Evolutionary conservation across 352 stramenopile genomes (phyloP), one percentile per base, ranked within the genome.

Genomic region (Globisporangium mamillatum): DNA sequence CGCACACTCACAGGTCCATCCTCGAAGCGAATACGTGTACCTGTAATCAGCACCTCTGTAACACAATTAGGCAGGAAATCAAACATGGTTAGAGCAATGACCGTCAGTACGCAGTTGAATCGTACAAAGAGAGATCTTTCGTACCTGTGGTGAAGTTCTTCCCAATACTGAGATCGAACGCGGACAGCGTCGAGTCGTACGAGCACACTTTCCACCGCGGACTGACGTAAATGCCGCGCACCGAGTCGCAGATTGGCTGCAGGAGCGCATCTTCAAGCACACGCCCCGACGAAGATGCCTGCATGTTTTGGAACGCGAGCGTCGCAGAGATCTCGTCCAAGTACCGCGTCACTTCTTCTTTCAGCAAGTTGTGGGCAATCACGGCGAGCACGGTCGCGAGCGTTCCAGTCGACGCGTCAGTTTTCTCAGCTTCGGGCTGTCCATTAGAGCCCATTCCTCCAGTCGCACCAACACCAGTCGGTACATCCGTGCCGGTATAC

Each of bases 201-300:
- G 84, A 75, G 71, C 88, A 94, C 6, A 79, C 83, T 73, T 96
- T 96, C 88, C 88, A 96, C 4, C 86, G 79, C 34, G 83, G 77
- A 36, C 77, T 79, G 29, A 94, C 73, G 61, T 91, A 96, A 36
- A 96, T 77, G 29, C 88, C 88, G 12, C 85, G 79, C 14, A 93
- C 82, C 3, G 88, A 91, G 74, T 96, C 88, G 53, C 88, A 96
- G 53, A 93, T 91, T 8, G 86, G 88, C 58, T 94, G 86, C 54
- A 85, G 77, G 9, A 93, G 73, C 25, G 84, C 84, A 55, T 95
- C 88, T 63, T 95, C 88, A 1, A 95, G 64, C 24, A 95, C 78
- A 4, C 84, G 84, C 36, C 82, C 82, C 4, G 82, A 87, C 20
- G 76, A 67, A 10, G 84, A 91, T 4, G 68, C 72, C 56, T 88